Evolutionary conservation across 768 basidiomycete species (phyloP).

Genomic region (Mycena alexandri): DNA sequence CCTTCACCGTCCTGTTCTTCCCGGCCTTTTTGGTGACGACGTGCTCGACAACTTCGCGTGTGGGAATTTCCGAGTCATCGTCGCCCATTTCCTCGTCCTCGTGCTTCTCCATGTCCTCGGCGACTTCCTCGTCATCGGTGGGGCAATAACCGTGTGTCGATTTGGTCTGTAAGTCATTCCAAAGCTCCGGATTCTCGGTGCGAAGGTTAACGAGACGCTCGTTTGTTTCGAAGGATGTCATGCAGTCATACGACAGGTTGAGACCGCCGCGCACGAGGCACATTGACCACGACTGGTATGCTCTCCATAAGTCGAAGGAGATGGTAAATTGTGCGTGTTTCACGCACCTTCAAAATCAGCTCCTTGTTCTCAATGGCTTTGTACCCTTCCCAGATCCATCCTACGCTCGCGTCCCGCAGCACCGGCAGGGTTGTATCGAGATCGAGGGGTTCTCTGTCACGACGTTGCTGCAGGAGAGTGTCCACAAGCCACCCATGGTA

Average conservation of each 20-base stretch:
- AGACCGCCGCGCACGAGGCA: conserved; percentile 34
- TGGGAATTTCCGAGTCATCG: conserved; percentile 16
- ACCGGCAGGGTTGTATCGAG: conserved; percentile 35
- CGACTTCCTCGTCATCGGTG: conserved; percentile 12
- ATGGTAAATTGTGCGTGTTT: conserved; percentile 8
- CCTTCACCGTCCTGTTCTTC: neutral
- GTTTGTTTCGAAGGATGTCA: conserved; percentile 30
- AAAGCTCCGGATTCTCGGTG: conserved; percentile 12
- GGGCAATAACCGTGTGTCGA: conserved; percentile 12
- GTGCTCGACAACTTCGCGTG: conserved; percentile 4
- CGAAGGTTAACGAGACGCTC: conserved; percentile 11
- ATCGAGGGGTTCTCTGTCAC: conserved; percentile 14
- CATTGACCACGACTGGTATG: conserved; percentile 36
- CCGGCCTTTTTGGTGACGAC: neutral
- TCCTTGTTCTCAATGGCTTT: conserved; percentile 38
- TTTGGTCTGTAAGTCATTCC: conserved; percentile 2
- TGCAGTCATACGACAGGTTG: conserved; percentile 36
- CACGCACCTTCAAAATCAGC: conserved; percentile 40
- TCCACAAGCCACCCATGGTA: conserved; percentile 21
- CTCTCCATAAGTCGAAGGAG: too few species aligned
- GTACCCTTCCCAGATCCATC: conserved; percentile 42
- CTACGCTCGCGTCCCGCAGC: conserved; percentile 37
- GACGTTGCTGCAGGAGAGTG: conserved; percentile 18
- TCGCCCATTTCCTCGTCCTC: conserved; percentile 11
- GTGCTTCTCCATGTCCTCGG: conserved; percentile 2